Percentiles rank a stretch among this genome's conserved stretches.
Conservation (phyloP, 768 basidiomycete species). For the Collybiopsis luxurians region DNA sequence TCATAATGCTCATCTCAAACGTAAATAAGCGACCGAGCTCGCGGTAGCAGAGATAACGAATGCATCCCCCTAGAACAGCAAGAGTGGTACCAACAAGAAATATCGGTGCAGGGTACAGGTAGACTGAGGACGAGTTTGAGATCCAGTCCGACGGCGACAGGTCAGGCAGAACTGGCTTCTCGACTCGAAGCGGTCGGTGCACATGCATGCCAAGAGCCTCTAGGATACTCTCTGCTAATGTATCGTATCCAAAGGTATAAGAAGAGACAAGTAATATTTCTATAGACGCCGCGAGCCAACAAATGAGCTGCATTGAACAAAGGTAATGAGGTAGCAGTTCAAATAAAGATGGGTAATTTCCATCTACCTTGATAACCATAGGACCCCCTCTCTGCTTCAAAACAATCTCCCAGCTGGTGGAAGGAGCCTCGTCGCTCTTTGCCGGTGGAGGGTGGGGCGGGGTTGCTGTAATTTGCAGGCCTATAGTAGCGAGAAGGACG, state of each 20-base stretch:
- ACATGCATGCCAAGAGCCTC: conserved; percentile 26
- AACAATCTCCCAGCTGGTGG: conserved; percentile 34
- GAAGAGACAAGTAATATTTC: conserved; percentile 38
- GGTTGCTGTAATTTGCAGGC: conserved; percentile 42
- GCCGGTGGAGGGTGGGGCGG: conserved; percentile 42
- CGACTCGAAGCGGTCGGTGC: conserved; percentile 13
- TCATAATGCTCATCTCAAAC: conserved; percentile 48
- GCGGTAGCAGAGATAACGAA: conserved; percentile 41
- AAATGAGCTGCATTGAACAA: conserved; percentile 27
- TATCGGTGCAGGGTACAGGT: neutral
- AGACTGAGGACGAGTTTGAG: neutral
- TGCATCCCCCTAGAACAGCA: conserved; percentile 35
- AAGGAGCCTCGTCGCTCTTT: conserved; percentile 28
- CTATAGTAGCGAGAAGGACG: conserved; percentile 39
- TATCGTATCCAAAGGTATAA: conserved; percentile 13
- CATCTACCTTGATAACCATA: conserved; percentile 32
- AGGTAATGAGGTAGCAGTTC: neutral
- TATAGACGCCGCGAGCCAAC: conserved; percentile 34
- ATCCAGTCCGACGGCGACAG: neutral
- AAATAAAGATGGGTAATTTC: neutral
- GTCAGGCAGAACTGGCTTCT: neutral
- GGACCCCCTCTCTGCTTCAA: conserved; percentile 33
- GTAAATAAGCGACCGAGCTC: conserved; percentile 49
- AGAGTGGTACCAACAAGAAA: conserved; percentile 35
- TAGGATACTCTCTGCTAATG: conserved; percentile 18